Conservation (phyloP, 2,329 filamentous ascomycete genomes). For the Penicillium brasilianum region DNA sequence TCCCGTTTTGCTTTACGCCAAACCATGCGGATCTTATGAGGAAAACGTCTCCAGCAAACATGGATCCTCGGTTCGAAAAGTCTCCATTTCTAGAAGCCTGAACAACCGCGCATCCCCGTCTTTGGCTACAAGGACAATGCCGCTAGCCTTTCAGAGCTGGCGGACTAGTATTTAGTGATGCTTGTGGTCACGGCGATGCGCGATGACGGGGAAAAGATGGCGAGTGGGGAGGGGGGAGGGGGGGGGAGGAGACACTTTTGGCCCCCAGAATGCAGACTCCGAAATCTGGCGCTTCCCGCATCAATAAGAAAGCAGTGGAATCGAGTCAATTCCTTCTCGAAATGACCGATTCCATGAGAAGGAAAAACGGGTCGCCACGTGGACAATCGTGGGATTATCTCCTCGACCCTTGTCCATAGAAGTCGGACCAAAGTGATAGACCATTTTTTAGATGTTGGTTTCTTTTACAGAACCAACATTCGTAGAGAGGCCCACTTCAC, state of each 20-base stretch:
- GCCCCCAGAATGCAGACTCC: conserved; percentile 7
- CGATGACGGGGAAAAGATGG: neutral
- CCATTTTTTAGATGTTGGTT: neutral
- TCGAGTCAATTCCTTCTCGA: no score
- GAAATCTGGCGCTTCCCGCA: neutral
- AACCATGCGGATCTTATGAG: neutral
- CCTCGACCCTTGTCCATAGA: neutral
- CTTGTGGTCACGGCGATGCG: neutral
- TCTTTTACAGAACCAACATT: conserved; percentile 1
- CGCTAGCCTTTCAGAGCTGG: neutral
- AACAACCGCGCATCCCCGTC: neutral
- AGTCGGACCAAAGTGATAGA: neutral
- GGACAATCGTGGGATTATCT: neutral
- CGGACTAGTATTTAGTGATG: neutral
- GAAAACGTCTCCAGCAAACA: neutral
- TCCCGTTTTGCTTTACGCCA: neutral
- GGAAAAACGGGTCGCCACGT: neutral
- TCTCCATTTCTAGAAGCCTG: neutral
- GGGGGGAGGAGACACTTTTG: neutral
- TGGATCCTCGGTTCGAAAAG: neutral
- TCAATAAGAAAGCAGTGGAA: neutral
- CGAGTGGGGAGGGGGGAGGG: neutral
- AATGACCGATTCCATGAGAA: neutral
- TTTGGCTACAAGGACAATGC: neutral
- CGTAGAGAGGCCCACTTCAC: neutral